phyloP scores from a whole-genome alignment of 805 yeast species.

The Peterozyma toletana region DNA sequence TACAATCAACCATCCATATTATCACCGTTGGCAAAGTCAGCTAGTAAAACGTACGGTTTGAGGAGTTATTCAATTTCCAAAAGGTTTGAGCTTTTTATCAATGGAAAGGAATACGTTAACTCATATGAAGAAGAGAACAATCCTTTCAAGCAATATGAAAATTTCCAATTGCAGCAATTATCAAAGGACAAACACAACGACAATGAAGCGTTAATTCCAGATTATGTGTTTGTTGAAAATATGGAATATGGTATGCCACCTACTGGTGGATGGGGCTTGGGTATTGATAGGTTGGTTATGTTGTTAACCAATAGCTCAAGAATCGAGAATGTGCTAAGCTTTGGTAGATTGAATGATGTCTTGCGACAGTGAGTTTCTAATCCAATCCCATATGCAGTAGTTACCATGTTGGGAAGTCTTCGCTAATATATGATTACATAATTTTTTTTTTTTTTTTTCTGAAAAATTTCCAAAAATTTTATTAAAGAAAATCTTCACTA shows the following conservation, averaged over 20 bases:
- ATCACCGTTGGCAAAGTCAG: slow-evolving; percentile 85
- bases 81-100: slow-evolving; percentile 79
- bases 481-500: too few species aligned
- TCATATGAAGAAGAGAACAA: slow-evolving; percentile 96
- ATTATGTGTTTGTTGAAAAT: slow-evolving; percentile 58
- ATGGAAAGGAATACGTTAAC: slow-evolving; percentile 76
- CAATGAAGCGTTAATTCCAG: slow-evolving; percentile 62
- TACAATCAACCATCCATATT: slow-evolving; percentile 76
- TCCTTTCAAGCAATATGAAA: slow-evolving; percentile 61
- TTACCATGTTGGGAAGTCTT: too few species aligned
- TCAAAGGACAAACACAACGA: slow-evolving; percentile 44
- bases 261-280: slow-evolving; percentile 97
- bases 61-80: slow-evolving; percentile 40
- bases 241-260: slow-evolving; percentile 97
- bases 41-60: slow-evolving; percentile 18
- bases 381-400: background rate
- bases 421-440: too few species aligned
- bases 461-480: too few species aligned
- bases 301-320: slow-evolving; percentile 54
- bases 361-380: slow-evolving; percentile 36
- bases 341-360: slow-evolving; percentile 71
- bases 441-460: too few species aligned
- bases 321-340: slow-evolving; percentile 69
- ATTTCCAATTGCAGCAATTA: slow-evolving; percentile 53
- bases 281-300: slow-evolving; percentile 86